Base-by-base conservation (phyloP, 2,329 filamentous ascomycete species). In the Neurospora crassa region DNA sequence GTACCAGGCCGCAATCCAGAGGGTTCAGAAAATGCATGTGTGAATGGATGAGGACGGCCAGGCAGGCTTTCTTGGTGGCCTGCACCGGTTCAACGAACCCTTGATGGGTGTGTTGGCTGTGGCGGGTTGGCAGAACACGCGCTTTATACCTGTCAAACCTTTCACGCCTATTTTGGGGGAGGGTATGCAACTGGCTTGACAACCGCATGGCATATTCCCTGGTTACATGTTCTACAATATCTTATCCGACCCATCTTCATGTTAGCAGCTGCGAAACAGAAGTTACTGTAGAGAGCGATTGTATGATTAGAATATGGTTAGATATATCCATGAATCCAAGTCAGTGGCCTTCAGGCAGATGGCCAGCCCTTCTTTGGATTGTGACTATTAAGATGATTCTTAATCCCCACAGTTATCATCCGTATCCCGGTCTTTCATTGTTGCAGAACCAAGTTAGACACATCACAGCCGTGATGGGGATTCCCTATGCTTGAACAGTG, bases 11-110 rank as follows among this genome's bases (percentile, higher is more conserved):
- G 4, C 72, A 71, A 34, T 12, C 37, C 40, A 69, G 68, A 43
- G 69, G 74, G 0, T 69, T 76, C 63, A 74, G 69, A 67, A 71
- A 71, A 10, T 72, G 73, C 1, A 70, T 76, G 68, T 69, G 68
- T 12, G 71, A 63, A 70, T 76, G 73, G 74, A 68, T 76, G 70
- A 73, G 71, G 67, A 67, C 47, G 40, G 73, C 69, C 1, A 74
- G 71, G 40, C 71, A 72, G 41, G 71, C 70, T 11, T 42, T 76
- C 16, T 63, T 71, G 63, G 71, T 72, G n/a, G 71, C 70, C 11
- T 74, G 73, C 40, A 37, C 71, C 10, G 71, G 73, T 14, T 70
- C 70, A 67, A 70, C 67, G 20, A 74, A 74, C 29, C 53, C 24
- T 7, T 63, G 29, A 63, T n/a, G 29, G 24, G 34, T 63, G 24